Percentiles rank a stretch among this genome's conserved stretches.
These are phyloP conservation scores for Takashimella tepidaria DNA, from an alignment of 1,284 basidiomycete genomes.

Conservation along the genomic window DNA sequence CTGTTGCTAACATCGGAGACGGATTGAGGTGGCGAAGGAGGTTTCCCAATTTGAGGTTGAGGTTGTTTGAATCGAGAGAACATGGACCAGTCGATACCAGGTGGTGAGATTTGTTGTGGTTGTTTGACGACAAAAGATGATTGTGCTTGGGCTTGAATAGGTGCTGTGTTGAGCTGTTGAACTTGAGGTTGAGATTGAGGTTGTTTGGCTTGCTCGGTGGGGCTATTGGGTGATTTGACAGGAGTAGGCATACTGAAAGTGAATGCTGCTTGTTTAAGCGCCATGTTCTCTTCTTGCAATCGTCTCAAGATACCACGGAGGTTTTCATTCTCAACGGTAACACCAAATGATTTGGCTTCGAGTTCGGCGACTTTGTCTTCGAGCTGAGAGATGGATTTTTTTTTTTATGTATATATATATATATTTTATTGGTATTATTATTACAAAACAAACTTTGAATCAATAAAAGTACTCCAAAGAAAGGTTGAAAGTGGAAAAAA, in stretches of 20 bases:
- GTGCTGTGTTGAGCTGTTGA: too few relatives aligned
- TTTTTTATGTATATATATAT: too few relatives aligned
- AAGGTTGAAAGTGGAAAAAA: background rate
- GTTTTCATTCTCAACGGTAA: constrained; percentile 47
- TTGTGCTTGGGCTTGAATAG: constrained; percentile 3
- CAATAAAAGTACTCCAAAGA: too few relatives aligned
- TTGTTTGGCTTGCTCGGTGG: constrained; percentile 3
- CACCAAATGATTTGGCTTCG: constrained; percentile 43
- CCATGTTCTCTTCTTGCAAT: constrained; percentile 48
- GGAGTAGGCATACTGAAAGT: constrained; percentile 45
- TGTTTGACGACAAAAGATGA: background rate
- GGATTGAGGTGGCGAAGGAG: constrained; percentile 36
- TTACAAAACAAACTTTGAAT: too few relatives aligned
- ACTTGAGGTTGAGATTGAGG: background rate
- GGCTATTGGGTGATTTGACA: constrained; percentile 9
- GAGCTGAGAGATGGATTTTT: constrained; percentile 35
- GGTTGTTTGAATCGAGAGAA: constrained; percentile 9
- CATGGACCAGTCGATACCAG: constrained; percentile 16
- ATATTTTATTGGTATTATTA: too few relatives aligned
- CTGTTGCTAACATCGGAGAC: constrained; percentile 28
- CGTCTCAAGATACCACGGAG: constrained; percentile 44
- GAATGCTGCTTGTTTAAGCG: constrained; percentile 45
- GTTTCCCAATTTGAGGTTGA: constrained; percentile 23
- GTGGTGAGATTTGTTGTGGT: background rate
- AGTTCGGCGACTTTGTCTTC: constrained; percentile 47